A percentile compares a stretch with the other conserved stretches of the same genome.
Evolutionary conservation across 345 rosid species (phyloP).

Genomic region (Fremontodendron californicum): DNA sequence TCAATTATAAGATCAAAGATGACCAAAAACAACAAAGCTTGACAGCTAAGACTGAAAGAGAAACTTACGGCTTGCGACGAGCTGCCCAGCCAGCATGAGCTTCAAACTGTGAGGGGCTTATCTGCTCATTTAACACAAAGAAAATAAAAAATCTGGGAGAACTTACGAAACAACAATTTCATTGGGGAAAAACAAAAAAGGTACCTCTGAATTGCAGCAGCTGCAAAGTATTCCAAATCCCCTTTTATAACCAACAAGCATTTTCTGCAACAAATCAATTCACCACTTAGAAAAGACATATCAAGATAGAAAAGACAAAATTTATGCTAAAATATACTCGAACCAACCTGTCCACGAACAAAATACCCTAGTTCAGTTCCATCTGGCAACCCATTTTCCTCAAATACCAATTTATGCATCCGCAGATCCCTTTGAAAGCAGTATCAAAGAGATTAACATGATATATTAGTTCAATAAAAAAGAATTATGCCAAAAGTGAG

Average conservation of each 20-base stretch:
- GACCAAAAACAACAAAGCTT: constrained; percentile 1
- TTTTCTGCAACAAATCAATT: constrained; percentile 51
- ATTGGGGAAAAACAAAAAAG: neutral
- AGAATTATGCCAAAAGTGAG: neutral
- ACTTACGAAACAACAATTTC: constrained; percentile 15
- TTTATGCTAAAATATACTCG: neutral
- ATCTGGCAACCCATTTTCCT: constrained; percentile 75
- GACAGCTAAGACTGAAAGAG: neutral
- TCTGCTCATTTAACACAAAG: constrained; percentile 41
- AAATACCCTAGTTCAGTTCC: constrained; percentile 91
- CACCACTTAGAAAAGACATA: constrained; percentile 22
- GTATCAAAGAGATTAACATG: constrained; percentile 13
- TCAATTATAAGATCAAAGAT: neutral
- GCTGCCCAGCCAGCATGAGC: constrained; percentile 95
- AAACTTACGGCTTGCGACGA: constrained; percentile 97
- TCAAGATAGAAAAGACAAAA: neutral
- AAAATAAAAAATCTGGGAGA: constrained; percentile 18
- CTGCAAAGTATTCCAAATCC: constrained; percentile 80
- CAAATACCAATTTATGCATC: constrained; percentile 83
- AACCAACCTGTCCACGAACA: constrained; percentile 68
- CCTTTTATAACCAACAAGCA: constrained; percentile 74
- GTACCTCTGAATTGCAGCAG: constrained; percentile 81
- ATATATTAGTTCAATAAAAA: neutral
- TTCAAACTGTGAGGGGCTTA: constrained; percentile 91
- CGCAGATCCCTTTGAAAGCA: constrained; percentile 64